Conservation (phyloP, 2,329 filamentous ascomycete species). For the Pyricularia sp. region DNA sequence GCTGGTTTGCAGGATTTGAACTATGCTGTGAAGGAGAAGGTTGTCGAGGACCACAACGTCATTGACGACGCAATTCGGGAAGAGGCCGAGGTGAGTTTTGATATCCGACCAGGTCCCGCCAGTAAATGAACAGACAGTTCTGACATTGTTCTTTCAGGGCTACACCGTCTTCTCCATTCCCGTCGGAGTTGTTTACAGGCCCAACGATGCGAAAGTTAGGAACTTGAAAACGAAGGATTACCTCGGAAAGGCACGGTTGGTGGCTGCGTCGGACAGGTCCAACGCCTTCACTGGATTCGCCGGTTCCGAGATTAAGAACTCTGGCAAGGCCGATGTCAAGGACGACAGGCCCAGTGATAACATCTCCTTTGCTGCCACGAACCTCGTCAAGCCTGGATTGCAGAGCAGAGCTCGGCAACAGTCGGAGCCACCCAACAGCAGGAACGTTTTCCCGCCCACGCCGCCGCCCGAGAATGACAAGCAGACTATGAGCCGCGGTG, state of each 20-base stretch:
- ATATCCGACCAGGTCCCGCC: neutral
- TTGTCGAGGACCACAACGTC: constrained; percentile 91
- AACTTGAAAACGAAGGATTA: constrained; percentile 98
- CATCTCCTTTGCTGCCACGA: constrained; percentile 85
- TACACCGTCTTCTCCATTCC: constrained; percentile 99
- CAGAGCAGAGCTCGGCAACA: constrained; percentile 67
- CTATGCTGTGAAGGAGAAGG: constrained; percentile 91
- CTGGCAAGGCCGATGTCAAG: constrained; percentile 44
- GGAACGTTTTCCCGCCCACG: constrained; percentile 93
- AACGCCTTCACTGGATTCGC: constrained; percentile 79
- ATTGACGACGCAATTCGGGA: constrained; percentile 96
- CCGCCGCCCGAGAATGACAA: constrained; percentile 87
- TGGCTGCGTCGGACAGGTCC: constrained; percentile 73
- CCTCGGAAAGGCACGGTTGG: constrained; percentile 86
- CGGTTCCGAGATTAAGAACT: constrained; percentile 68
- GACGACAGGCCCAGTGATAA: constrained; percentile 79
- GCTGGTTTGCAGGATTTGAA: constrained; percentile 83
- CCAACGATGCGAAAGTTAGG: constrained; percentile 95
- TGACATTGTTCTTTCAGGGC: constrained; percentile 44
- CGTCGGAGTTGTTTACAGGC: constrained; percentile 87
- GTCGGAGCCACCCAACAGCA: constrained; percentile 69
- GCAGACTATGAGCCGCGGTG: constrained; percentile 37
- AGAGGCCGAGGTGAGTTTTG: constrained; percentile 66
- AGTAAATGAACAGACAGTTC: neutral
- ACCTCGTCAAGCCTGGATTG: constrained; percentile 81